Evolutionary conservation across 257 asterid genomes (phyloP), one percentile per base, ranked within the genome.

Genomic region (Orobanche coerulescens): DNA sequence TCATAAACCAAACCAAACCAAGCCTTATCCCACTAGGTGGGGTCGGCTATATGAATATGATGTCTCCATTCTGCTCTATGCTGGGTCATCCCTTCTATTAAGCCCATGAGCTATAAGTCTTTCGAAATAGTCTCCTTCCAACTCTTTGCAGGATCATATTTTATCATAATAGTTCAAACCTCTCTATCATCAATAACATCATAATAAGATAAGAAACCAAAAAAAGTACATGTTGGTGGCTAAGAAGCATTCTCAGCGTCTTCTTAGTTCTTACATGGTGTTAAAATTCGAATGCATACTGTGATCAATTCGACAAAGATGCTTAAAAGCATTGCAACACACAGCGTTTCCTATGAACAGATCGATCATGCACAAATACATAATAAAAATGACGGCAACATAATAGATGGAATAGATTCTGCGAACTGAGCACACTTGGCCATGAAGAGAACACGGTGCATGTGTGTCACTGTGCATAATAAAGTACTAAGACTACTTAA

Each of bases 301-400:
- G 23, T 31, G 22, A 52, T 9, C 26, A 55, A 34, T 36, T 24
- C 62, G 25, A 14, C 53, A 31, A 30, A 43, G 55, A 51, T 36
- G 47, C 51, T 50, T 34, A 49, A 57, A 53, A 10, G 23, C 60
- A 50, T 22, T 24, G 28, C 30, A 20, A 54, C 18, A 22, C 43
- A 57, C 37, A 50, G 19, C 34, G 23, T 57, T 67, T 42, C 52
- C 14, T 9, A 44, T 34, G 23, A 59, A 50, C 51, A 31, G 50
- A 47, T 6, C 6, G 20, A 62, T 55, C 71, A 57, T 22, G 34
- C 53, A 59, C 39, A 67, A 56, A 49, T 20, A 58, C 25, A 20
- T 47, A 52, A 52, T 25, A 73, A 5, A 62, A 37, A 47, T 51
- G 23, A 36, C 33, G 12, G 28, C 33, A 50, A 6, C 33, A 56